Evolutionary conservation across 2,329 filamentous ascomycete genomes (phyloP).

Genomic region (Paraphoma sp.): DNA sequence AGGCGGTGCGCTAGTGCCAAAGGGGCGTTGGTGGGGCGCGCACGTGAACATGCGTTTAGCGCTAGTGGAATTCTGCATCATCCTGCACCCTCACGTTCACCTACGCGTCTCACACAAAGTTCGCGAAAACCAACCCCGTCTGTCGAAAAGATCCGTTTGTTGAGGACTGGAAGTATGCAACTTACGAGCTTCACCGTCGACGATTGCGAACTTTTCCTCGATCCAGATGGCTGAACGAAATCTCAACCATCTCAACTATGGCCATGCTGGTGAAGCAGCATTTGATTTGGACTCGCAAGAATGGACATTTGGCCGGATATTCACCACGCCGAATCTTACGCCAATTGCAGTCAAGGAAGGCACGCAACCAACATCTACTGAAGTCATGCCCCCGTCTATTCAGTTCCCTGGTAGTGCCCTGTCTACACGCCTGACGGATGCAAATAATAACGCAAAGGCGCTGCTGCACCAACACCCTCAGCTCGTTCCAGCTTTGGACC

Average conservation of each 20-base stretch:
- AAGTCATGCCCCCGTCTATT: conserved; percentile 24
- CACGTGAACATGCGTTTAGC: conserved; percentile 39
- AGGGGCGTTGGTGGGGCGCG: conserved; percentile 11
- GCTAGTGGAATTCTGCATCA: conserved; percentile 30
- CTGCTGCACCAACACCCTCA: conserved; percentile 29
- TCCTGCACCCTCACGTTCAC: conserved; percentile 11
- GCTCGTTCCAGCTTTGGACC: conserved; percentile 26
- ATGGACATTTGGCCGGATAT: conserved; percentile 58
- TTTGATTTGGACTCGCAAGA: conserved; percentile 56
- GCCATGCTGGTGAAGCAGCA: conserved; percentile 59
- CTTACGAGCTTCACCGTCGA: conserved; percentile 8
- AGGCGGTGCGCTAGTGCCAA: conserved; percentile 13
- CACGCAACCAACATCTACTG: conserved; percentile 12
- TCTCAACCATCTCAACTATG: conserved; percentile 58
- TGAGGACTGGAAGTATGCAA: conserved; percentile 30
- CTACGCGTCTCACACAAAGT: not conserved
- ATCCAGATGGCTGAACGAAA: conserved; percentile 65
- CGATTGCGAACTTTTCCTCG: conserved; percentile 30
- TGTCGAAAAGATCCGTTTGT: not conserved
- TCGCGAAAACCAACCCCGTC: not conserved
- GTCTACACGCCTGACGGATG: not conserved
- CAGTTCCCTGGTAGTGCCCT: not conserved
- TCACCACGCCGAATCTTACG: conserved; percentile 29
- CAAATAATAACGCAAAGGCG: conserved; percentile 18
- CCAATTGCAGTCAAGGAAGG: conserved; percentile 32